A percentile compares a stretch with the other conserved stretches of the same genome.
Conservation (phyloP, 345 rosid species). For the Erysimum cheiranthoides region DNA sequence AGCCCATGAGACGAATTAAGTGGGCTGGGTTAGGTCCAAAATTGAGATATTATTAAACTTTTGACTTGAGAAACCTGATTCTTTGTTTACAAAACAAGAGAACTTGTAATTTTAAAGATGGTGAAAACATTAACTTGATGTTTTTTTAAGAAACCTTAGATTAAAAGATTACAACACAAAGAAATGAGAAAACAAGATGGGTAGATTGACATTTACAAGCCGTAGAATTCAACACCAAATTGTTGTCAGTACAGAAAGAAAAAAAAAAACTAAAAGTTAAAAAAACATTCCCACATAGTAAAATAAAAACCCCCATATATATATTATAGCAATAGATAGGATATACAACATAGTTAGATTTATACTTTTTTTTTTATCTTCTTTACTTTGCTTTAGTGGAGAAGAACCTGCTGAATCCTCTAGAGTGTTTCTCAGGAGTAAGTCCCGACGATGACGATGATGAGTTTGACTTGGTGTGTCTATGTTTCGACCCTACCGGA, state of each 20-base stretch:
- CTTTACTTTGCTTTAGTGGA: slow-evolving; percentile 74
- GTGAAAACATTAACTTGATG: background rate
- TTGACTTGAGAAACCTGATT: background rate
- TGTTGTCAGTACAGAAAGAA: slow-evolving; percentile 39
- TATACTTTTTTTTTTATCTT: background rate
- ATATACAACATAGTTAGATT: slow-evolving; percentile 45
- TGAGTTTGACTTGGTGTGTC: slow-evolving; percentile 62
- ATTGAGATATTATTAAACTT: background rate
- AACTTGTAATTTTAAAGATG: background rate
- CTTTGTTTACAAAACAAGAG: background rate
- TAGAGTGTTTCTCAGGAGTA: slow-evolving; percentile 72
- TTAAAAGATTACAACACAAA: background rate
- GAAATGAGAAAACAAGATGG: slow-evolving; percentile 19
- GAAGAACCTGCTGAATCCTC: slow-evolving; percentile 95
- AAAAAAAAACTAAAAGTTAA: slow-evolving; percentile 15
- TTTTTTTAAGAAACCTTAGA: background rate
- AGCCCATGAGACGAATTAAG: background rate
- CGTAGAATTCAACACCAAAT: slow-evolving; percentile 42
- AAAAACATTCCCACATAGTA: slow-evolving; percentile 26
- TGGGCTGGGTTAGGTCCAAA: background rate
- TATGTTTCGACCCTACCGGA: slow-evolving; percentile 60
- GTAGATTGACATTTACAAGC: slow-evolving; percentile 42
- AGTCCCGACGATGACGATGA: slow-evolving; percentile 58
- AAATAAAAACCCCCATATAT: background rate
- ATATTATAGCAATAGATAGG: slow-evolving; percentile 35